Evolutionary conservation across 352 stramenopile genomes (phyloP), one percentile per base, ranked within the genome.

Genomic region (Globisporangium heterothallicum): DNA sequence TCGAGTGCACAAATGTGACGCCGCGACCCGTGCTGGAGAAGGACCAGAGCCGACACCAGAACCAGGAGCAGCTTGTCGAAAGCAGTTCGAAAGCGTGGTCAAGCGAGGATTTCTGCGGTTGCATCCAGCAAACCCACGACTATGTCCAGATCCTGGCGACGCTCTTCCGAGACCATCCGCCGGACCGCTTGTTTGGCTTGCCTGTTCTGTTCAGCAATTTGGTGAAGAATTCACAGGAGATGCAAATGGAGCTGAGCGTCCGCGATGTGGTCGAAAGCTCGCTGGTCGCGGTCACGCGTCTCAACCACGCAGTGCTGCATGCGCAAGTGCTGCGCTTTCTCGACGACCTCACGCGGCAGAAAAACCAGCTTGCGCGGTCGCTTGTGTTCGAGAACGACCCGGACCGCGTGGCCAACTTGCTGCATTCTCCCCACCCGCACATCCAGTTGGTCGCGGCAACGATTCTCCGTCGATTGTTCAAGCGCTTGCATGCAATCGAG

Each of bases 391-490:
- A 46, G 0, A 55, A 59, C n/a, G 69, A 77, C 2, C 73, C 72
- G 0, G 75, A 87, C 18, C 69, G 78, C 14, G 61, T 89, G 1
- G 70, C 64, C 0, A 89, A 87, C 35, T 40, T 87, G 8, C 52
- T 86, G 4, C 68, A 84, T 18, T 76, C 76, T 4, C 6, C 57
- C 5, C 59, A 54, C n/a, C 43, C 42, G 1, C 42, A 54, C 2
- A 50, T 82, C 1, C 58, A 84, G 42, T 16, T 69, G 5, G 55
- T 59, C 5, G 63, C 70, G 0, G 50, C 65, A 12, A 75, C 59
- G 3, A 43, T 89, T 0, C 53, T 86, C 9, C 65, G 78, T 16
- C 57, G 78, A 16, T 22, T 89, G 16, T 87, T 85, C 58, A 89
- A 87, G 49, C 59, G 59, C 9, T 47, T 83, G 13, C 84, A 87